Evolutionary conservation across 1,139 yeast genomes (phyloP).

Genomic region (Debaryomyces fabryi): DNA sequence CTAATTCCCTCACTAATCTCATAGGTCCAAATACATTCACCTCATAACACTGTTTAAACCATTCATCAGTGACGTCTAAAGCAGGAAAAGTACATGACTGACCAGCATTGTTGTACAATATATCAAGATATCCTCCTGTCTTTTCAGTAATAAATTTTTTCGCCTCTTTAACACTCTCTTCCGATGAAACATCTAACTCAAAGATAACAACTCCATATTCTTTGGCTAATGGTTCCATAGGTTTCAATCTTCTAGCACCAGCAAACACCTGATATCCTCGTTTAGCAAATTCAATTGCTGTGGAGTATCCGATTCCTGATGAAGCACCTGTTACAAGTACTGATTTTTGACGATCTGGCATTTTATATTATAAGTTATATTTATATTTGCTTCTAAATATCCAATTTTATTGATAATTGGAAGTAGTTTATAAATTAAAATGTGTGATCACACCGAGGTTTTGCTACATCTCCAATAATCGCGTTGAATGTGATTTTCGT

Average conservation of each 20-base stretch:
- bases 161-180: slow-evolving; percentile 51
- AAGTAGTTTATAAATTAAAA: not conserved
- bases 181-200: slow-evolving; percentile 52
- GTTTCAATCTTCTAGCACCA: slow-evolving; percentile 67
- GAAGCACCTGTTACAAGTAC: slow-evolving; percentile 81
- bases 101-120: slow-evolving; percentile 66
- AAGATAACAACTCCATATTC: slow-evolving; percentile 32
- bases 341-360: slow-evolving; percentile 29
- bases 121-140: slow-evolving; percentile 54
- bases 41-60: slow-evolving; percentile 55
- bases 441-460: not conserved
- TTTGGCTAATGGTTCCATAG: slow-evolving; percentile 55
- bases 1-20: slow-evolving; percentile 61
- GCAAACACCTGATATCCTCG: slow-evolving; percentile 62
- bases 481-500: not conserved
- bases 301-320: slow-evolving; percentile 75
- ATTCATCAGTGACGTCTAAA: slow-evolving; percentile 63
- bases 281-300: slow-evolving; percentile 64
- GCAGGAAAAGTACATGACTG: slow-evolving; percentile 73
- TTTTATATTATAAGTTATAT: no score
- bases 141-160: slow-evolving; percentile 37
- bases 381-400: no score
- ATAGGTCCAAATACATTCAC: slow-evolving; percentile 75
- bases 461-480: not conserved
- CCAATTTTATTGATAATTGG: no score